Base-by-base conservation (phyloP, 306 rosid species). In the Casuarina equisetifolia region DNA sequence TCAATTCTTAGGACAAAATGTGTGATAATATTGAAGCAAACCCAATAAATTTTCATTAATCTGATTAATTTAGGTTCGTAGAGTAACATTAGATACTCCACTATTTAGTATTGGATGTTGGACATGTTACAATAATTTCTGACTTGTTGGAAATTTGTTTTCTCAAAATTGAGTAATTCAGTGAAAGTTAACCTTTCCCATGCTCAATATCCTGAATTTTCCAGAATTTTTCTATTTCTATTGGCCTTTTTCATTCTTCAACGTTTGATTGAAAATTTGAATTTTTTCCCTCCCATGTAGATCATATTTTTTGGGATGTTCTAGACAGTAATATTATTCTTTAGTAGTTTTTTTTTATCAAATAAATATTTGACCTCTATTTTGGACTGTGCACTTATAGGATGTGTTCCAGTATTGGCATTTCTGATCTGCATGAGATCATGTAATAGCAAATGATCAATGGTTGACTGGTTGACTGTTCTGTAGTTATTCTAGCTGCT, bases 401-500 rank as follows among this genome's bases (percentile, higher is more conserved):
- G 36, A 39, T 42, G 51, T 50, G 20, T 71, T 81, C 61, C 61
- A 63, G 62, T 70, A 7, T 67, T 39, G 7, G 39, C 45, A 36
- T 49, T 43, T 77, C 57, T 64, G 32, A 67, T 44, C 25, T 43
- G 76, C 62, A 64, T 44, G 78, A 42, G 3, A 64, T 32, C 9
- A 43, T 48, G 39, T 68, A 66, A 35, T 44, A 9, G 69, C 69
- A 42, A 50, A 53, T 67, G 52, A 64, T 45, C 36, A 59, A 63
- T 59, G 43, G 72, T 39, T 79, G 32, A 25, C 32, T 25, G 32
- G 32, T 75, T 50, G 66, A 76, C 40, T 89, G 42, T 80, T 84
- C 58, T 84, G 75, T 80, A 95, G 98, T 95, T 48, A 95, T 95
- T 83, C 98, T 87, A 84, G 98, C 72, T 77, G 74, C 98, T 75